Conservation (phyloP, 2,329 filamentous ascomycete species). For the Stenocarpella maydis region DNA sequence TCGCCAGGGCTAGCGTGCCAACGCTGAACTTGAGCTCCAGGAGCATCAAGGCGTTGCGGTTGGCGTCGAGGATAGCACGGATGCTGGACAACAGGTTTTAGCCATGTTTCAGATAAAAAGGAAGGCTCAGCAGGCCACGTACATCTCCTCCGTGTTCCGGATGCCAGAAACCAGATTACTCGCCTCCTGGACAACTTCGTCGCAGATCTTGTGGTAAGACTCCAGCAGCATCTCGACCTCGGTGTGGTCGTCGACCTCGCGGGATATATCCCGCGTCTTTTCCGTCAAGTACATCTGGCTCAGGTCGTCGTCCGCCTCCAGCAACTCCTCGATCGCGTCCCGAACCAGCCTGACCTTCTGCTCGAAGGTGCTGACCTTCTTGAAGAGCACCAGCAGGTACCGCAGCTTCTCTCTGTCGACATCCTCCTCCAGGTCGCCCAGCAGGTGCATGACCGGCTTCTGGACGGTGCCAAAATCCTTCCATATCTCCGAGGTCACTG, state of each 20-base stretch:
- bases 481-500: conserved; percentile 89
- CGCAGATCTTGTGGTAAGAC: conserved; percentile 96
- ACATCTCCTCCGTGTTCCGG: conserved; percentile 98
- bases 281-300: conserved; percentile 96
- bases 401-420: conserved; percentile 95
- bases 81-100: conserved; percentile 65
- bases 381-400: conserved; percentile 90
- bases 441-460: conserved; percentile 87
- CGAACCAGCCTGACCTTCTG: conserved; percentile 94
- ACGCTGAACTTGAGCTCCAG: conserved; percentile 97
- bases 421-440: conserved; percentile 92
- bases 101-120: conserved; percentile 24
- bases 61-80: conserved; percentile 95
- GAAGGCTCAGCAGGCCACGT: conserved; percentile 48
- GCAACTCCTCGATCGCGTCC: conserved; percentile 91
- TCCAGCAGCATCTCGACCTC: conserved; percentile 97
- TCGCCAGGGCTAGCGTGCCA: conserved; percentile 90
- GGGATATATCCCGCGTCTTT: conserved; percentile 75
- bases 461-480: conserved; percentile 94
- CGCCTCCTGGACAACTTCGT: conserved; percentile 96
- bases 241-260: conserved; percentile 87
- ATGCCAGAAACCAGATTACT: conserved; percentile 94
- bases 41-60: conserved; percentile 97
- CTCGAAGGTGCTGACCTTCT: conserved; percentile 95
- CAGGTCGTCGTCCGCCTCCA: conserved; percentile 96